Conservation (phyloP, 495 filamentous ascomycete genomes). For the Talaromyces stipitatus region DNA sequence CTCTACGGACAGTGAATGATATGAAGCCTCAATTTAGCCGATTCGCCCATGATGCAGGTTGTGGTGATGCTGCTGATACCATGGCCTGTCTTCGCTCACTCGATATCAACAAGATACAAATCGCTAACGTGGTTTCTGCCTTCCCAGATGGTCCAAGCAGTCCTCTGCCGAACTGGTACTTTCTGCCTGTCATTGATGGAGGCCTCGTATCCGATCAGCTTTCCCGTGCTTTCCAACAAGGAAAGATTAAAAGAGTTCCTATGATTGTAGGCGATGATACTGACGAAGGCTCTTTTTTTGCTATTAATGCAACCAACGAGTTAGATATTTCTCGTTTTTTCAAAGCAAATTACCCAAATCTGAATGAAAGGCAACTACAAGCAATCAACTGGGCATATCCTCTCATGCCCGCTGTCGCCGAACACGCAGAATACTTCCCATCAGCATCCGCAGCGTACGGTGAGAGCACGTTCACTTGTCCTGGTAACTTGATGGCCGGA, state of each 20-base stretch:
- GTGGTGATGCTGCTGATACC: constrained; percentile 26
- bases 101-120: constrained; percentile 40
- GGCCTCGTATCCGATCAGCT: constrained; percentile 46
- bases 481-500: constrained; percentile 31
- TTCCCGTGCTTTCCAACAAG: constrained; percentile 43
- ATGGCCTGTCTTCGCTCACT: constrained; percentile 50
- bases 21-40: constrained; percentile 54
- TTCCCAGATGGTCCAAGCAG: constrained; percentile 37
- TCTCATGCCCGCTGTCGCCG: constrained; percentile 23
- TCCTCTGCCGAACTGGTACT: constrained; percentile 37
- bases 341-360: constrained; percentile 49
- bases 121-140: constrained; percentile 36
- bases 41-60: constrained; percentile 37
- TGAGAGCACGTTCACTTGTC: constrained; percentile 61
- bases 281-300: constrained; percentile 59
- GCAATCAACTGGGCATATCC: constrained; percentile 53
- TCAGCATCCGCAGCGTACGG: constrained; percentile 54
- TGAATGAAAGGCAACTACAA: constrained; percentile 40
- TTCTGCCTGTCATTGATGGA: constrained; percentile 50
- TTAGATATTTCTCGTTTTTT: constrained; percentile 47
- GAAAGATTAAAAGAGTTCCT: constrained; percentile 54
- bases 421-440: constrained; percentile 45
- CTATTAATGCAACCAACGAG: constrained; percentile 33
- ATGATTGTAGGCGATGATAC: constrained; percentile 57
- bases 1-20: constrained; percentile 47